Evolutionary conservation across 163 green algal genomes (phyloP), one percentile per base, ranked within the genome.

Genomic region (Chlorella variabilis): DNA sequence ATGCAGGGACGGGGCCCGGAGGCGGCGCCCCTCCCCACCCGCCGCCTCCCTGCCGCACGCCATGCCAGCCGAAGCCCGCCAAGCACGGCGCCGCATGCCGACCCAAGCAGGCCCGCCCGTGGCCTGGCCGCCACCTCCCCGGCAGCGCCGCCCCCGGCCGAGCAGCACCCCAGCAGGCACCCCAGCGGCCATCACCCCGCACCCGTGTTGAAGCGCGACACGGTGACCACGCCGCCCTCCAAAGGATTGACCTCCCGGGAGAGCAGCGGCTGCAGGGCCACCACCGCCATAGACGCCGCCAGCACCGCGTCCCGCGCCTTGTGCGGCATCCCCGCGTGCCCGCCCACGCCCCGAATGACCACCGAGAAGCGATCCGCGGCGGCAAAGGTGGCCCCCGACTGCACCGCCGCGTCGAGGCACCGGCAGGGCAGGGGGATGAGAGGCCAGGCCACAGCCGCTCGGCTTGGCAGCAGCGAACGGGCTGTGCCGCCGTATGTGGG

Each of bases 251-350:
- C 96, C 78, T 95, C 92, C 2, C 95, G 84, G 0, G 90, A 93
- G 25, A 99, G 91, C 41, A 98, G 81, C 2, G 86, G 90, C 89
- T 98, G 95, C 73, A 98, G 82, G 0, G 87, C 88, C 17, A 65
- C 77, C 13, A 99, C 90, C 23, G 97, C 80, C 15, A 91, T 83
- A 0, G 94, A 83, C 5, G 91, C 92, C 18, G 93, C 90, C 11
- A 98, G 87, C 27, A 99, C 89, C 1, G 96, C 94, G 88, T 99
- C 96, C 0, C 87, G 70, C 11, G 91, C 93, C 13, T 92, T 80
- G 85, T 98, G 94, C 0, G 96, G 96, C 90, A 97, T 94, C 13
- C 94, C 96, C 2, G 87, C 95, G 67, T 98, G 95, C 13, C 94
- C 94, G 9, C 95, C 94, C 21, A 82, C 48, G 21, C 95, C 94